Conservation (phyloP, 2,329 filamentous ascomycete species). For the Hypomyces rosellus region DNA sequence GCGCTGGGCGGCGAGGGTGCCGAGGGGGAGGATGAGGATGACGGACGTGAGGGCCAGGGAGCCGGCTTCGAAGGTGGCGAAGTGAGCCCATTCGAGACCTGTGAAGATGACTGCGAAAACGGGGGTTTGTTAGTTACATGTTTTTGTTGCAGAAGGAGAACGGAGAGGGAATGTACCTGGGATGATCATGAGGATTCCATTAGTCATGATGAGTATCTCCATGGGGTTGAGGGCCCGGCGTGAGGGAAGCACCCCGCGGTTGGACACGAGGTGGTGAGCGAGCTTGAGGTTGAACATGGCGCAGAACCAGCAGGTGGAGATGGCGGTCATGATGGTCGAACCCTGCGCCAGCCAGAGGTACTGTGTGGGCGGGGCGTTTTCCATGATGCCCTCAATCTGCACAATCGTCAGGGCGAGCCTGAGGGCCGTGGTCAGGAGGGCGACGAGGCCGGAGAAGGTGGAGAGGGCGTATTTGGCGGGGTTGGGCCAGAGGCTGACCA, state of each 20-base stretch:
- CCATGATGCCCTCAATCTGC: slow-evolving; percentile 29
- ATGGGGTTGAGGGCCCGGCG: slow-evolving; percentile 40
- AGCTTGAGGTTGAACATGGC: slow-evolving; percentile 49
- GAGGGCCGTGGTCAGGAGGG: slow-evolving; percentile 25
- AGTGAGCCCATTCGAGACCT: slow-evolving; percentile 37
- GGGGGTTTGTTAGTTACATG: neutral
- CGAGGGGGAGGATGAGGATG: slow-evolving; percentile 45
- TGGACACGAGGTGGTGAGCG: slow-evolving; percentile 40
- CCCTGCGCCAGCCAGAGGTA: slow-evolving; percentile 34
- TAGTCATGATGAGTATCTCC: slow-evolving; percentile 50
- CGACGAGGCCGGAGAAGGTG: slow-evolving; percentile 29
- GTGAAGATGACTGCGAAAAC: slow-evolving; percentile 42
- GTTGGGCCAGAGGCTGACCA: slow-evolving; percentile 43
- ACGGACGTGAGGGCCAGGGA: slow-evolving; percentile 46
- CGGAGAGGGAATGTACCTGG: slow-evolving; percentile 36
- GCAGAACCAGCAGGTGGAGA: slow-evolving; percentile 47
- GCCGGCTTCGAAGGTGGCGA: slow-evolving; percentile 41
- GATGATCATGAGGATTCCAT: slow-evolving; percentile 49
- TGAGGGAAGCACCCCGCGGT: slow-evolving; percentile 40
- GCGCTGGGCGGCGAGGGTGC: slow-evolving; percentile 45
- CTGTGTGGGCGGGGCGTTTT: slow-evolving; percentile 15
- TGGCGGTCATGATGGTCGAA: slow-evolving; percentile 33
- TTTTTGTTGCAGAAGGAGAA: neutral
- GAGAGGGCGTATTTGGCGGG: slow-evolving; percentile 26
- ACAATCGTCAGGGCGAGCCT: slow-evolving; percentile 29